A percentile compares a stretch with the other conserved stretches of the same genome.
phyloP scores from a whole-genome alignment of 495 filamentous ascomycete species.

The Parmelia sp. region DNA sequence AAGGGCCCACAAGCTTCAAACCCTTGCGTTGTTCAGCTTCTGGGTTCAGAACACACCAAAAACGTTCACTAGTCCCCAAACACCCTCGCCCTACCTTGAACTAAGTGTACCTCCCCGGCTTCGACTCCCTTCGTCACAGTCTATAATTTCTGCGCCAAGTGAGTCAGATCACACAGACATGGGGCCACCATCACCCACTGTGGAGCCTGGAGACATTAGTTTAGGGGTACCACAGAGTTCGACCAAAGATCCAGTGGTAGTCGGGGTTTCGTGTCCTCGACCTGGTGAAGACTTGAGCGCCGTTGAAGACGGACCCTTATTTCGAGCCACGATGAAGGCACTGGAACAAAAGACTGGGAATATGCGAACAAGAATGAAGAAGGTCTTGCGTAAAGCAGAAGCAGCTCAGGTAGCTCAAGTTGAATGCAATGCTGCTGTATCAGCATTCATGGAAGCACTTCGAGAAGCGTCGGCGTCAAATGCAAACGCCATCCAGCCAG shows the following conservation, averaged over 20 bases:
- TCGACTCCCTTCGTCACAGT: constrained; percentile 75
- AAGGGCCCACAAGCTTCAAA: constrained; percentile 78
- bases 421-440: constrained; percentile 76
- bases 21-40: constrained; percentile 86
- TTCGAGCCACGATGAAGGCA: constrained; percentile 94
- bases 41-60: constrained; percentile 72
- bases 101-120: constrained; percentile 67
- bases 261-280: constrained; percentile 79
- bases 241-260: constrained; percentile 59
- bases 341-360: constrained; percentile 96
- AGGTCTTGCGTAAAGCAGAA: constrained; percentile 86
- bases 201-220: constrained; percentile 43
- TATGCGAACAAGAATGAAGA: constrained; percentile 90
- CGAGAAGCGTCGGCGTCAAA: constrained; percentile 85
- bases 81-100: constrained; percentile 63
- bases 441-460: constrained; percentile 78
- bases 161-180: constrained; percentile 53
- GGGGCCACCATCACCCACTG: constrained; percentile 60
- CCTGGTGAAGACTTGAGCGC: constrained; percentile 82
- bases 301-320: constrained; percentile 89
- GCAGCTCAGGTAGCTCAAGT: constrained; percentile 72
- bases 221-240: constrained; percentile 38
- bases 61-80: constrained; percentile 37
- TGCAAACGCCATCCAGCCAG: constrained; percentile 89
- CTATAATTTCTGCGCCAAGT: constrained; percentile 69